These are phyloP conservation scores for Candida frijolesensis DNA, from an alignment of 1,139 yeast species.

Conservation along the genomic window DNA sequence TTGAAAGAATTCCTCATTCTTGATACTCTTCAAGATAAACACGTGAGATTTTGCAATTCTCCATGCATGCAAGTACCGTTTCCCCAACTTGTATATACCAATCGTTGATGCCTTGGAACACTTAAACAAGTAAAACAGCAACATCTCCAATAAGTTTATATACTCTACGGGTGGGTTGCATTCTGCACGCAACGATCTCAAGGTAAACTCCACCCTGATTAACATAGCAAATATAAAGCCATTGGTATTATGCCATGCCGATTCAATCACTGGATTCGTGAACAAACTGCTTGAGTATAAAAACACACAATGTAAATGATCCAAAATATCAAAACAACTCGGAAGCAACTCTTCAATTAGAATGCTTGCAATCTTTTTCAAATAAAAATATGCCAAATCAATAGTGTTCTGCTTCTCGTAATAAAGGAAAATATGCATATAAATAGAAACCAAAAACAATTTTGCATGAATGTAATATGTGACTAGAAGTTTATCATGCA, in stretches of 20 bases:
- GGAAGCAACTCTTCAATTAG: constrained; percentile 30
- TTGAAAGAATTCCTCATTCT: constrained; percentile 24
- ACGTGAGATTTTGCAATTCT: constrained; percentile 37
- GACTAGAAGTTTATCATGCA: constrained; percentile 30
- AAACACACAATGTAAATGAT: constrained; percentile 29
- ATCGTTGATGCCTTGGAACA: constrained; percentile 22
- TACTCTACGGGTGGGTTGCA: constrained; percentile 17
- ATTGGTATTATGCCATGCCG: constrained; percentile 29
- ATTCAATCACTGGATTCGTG: constrained; percentile 32
- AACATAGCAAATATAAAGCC: constrained; percentile 27
- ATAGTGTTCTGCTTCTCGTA: constrained; percentile 25
- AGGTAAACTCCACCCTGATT: constrained; percentile 20
- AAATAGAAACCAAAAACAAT: constrained; percentile 25
- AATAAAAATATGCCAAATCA: constrained; percentile 28
- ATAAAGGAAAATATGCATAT: constrained; percentile 28
- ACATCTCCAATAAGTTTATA: constrained; percentile 21
- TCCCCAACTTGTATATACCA: constrained; percentile 28
- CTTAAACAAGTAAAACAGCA: constrained; percentile 22
- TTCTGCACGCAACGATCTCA: constrained; percentile 22
- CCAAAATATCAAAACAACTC: constrained; percentile 25
- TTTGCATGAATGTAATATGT: constrained; percentile 29
- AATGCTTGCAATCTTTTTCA: constrained; percentile 27
- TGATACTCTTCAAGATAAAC: constrained; percentile 26
- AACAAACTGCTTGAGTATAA: constrained; percentile 36
- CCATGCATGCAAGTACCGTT: constrained; percentile 47